Base-by-base conservation (phyloP, 202 grass and related monocot species). In the Dendrocalamus latiflorus region DNA sequence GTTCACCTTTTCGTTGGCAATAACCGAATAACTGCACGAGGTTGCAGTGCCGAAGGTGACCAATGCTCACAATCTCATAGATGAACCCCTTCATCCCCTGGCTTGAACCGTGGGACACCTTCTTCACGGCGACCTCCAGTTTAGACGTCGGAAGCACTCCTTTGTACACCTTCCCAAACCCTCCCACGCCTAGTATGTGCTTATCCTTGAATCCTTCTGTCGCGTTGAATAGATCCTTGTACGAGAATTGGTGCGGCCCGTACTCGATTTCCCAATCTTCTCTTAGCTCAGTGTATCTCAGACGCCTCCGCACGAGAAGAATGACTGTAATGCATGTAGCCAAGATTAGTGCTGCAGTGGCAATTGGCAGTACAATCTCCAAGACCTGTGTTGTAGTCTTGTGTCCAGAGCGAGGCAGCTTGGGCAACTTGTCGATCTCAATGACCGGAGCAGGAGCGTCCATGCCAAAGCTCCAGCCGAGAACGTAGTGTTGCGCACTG, bases 381-480 rank as follows among this genome's bases (percentile, higher is more conserved):
- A 85, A 0, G 8, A 10, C 17, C 61, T 20, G 79, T 0, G 9
- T 1, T 16, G 8, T 0, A 6, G 9, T 0, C 3, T 41, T 62
- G 0, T 1, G 0, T 12, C 2, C 9, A 16, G 55, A 22, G 1
- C 17, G 2, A 4, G 78, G 71, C 2, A 86, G 65, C 36, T 44
- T 57, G 0, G 88, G 83, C 21, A 90, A 3, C 3, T 28, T 75
- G 0, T 0, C 24, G 49, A 64, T 9, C 0, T 90, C 16, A 0
- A 90, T 70, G 0, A 8, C 5, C 0, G 11, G 83, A 33, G 68
- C 51, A 25, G 28, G 12, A 2, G 28, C 24, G 28, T 86, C 14
- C 67, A 86, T 36, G 48, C 50, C 54, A 44, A 90, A 90, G 74
- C 88, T 90, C 88, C 88, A 90, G 11, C 74, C 88, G 1, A 86